Evolutionary conservation across 192 early-diverging fungal genomes (phyloP).

Genomic region (Gryganskiella cystojenkinii): DNA sequence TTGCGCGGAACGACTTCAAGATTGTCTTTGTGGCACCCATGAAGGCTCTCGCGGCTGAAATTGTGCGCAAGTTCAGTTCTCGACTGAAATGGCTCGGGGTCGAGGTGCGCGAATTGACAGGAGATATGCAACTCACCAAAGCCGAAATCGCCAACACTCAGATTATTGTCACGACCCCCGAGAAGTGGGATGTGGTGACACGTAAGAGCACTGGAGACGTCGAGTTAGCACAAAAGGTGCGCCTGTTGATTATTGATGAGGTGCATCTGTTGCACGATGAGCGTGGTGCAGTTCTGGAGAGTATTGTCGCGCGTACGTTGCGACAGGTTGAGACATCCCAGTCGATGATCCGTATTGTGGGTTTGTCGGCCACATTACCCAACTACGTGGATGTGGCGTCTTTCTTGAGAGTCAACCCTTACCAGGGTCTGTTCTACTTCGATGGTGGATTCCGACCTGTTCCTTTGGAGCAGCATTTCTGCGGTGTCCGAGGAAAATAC

Average conservation of each 20-base stretch:
- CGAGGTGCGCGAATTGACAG: constrained; percentile 91
- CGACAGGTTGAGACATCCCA: constrained; percentile 92
- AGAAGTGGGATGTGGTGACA: constrained; percentile 99
- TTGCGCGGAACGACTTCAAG: constrained; percentile 94
- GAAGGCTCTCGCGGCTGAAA: constrained; percentile 98
- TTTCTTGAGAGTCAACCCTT: constrained; percentile 93
- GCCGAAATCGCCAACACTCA: constrained; percentile 93
- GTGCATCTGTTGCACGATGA: constrained; percentile 98
- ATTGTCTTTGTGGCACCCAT: constrained; percentile 98
- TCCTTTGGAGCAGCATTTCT: constrained; percentile 96
- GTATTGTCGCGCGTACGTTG: constrained; percentile 93
- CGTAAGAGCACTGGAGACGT: constrained; percentile 95
- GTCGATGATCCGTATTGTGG: constrained; percentile 95
- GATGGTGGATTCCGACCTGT: constrained; percentile 95
- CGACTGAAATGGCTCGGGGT: constrained; percentile 88
- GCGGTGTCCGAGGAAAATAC: constrained; percentile 91
- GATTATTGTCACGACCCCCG: constrained; percentile 99
- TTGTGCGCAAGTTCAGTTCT: constrained; percentile 91
- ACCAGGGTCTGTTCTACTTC: constrained; percentile 97
- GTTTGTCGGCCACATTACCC: constrained; percentile 96
- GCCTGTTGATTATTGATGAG: constrained; percentile 96
- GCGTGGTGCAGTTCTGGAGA: constrained; percentile 96
- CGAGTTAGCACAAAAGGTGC: constrained; percentile 91
- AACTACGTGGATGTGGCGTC: constrained; percentile 97
- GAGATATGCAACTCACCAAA: constrained; percentile 99